Evolutionary conservation across 768 basidiomycete genomes (phyloP), one percentile per base, ranked within the genome.

Genomic region (Hirschioporus abietinus): DNA sequence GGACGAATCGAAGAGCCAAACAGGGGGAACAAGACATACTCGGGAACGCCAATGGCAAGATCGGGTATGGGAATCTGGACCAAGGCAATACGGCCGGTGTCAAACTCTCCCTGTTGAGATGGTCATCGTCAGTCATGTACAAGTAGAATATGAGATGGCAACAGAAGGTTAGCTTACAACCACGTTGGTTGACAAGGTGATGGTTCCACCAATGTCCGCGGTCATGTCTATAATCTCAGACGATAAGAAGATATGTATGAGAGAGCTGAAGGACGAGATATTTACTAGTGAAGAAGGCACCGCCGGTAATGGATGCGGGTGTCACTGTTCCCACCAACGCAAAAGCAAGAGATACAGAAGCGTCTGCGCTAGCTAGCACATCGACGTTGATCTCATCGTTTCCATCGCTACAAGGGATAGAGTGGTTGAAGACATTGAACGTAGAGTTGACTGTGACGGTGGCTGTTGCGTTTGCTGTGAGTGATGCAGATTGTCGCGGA

Each of bases 301-400:
- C 78, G 35, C 76, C 74, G 0, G 70, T 66, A 6, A 84, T 68
- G 30, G 77, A 72, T 0, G 81, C 82, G 1, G 84, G 85, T 1
- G 83, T 64, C 61, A 86, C 73, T 5, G 81, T 81, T 18, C 85
- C 84, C 27, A 20, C 71, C 63, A 27, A 73, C 68, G 66, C 72
- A 0, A 78, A 81, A 7, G 76, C 80, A 7, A 84, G 71, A 20
- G 81, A 81, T n/a, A 82, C 69, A 63, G 60, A 73, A 27, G 78
- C 68, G 15, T 74, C 74, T 0, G 76, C 75, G 1, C 75, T 66
- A 0, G 76, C 80, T 60, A 79, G 73, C 1, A 77, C 78, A 20
- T 72, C 64, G 25, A 72, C 69, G 42, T 71, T 70, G 18, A 75
- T 68, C 34, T 70, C 71, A 12, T 74, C 69, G 58, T 70, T 67